phyloP scores from a whole-genome alignment of 305 asterid genomes.

The Fraxinus xanthoxyloides region DNA sequence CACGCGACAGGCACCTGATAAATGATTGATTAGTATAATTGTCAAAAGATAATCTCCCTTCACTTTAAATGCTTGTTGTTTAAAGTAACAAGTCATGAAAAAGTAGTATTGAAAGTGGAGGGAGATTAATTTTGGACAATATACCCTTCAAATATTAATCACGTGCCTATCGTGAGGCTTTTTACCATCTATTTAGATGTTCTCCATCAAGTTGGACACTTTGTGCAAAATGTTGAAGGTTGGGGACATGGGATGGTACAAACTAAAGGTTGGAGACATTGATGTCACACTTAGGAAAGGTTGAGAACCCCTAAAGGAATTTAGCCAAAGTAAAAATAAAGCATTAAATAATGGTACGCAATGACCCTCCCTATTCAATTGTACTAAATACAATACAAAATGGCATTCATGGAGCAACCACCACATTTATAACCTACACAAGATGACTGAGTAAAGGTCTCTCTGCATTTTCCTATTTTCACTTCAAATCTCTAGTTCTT shows the following conservation, averaged over 20 bases:
- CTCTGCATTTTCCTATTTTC: slow-evolving; percentile 7
- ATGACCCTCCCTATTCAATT: slow-evolving; percentile 12
- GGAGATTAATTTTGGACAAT: neutral
- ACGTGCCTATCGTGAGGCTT: neutral
- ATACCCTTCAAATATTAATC: neutral
- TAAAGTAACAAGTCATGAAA: neutral
- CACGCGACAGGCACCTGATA: neutral
- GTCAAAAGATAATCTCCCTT: neutral
- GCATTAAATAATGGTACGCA: slow-evolving; percentile 17
- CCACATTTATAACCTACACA: slow-evolving; percentile 44
- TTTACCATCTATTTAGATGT: neutral
- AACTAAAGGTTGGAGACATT: neutral
- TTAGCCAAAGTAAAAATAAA: neutral
- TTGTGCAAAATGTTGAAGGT: neutral
- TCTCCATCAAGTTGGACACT: neutral
- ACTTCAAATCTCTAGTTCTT: neutral
- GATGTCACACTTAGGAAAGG: neutral
- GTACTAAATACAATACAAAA: neutral
- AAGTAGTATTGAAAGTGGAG: neutral
- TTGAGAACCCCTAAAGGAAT: neutral
- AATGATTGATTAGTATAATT: neutral
- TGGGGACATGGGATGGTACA: neutral
- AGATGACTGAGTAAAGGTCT: slow-evolving; percentile 23
- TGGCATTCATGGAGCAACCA: slow-evolving; percentile 60
- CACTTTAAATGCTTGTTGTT: neutral